A percentile compares a stretch with the other conserved stretches of the same genome.
These are phyloP conservation scores for Arthrobotrys musiformis DNA, from an alignment of 2,329 filamentous ascomycete species.

Conservation along the genomic window DNA sequence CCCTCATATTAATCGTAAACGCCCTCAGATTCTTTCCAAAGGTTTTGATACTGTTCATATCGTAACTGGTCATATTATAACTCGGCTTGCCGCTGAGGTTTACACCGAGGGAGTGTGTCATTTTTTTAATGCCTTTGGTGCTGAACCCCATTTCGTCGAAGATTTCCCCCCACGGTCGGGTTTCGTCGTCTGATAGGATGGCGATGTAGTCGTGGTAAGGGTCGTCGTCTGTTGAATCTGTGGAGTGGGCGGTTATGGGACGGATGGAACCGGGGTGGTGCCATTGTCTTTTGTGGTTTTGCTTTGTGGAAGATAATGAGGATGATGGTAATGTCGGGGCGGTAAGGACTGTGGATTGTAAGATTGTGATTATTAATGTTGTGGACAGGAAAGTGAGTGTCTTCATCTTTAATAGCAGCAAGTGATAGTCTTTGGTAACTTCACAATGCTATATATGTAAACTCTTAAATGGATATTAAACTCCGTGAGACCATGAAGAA, in stretches of 20 bases:
- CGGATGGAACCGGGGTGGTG: background rate
- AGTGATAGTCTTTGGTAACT: background rate
- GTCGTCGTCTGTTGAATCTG: background rate
- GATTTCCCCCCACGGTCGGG: conserved; percentile 53
- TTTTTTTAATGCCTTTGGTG: background rate
- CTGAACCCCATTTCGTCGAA: conserved; percentile 55
- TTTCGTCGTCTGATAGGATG: conserved; percentile 56
- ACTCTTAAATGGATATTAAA: background rate
- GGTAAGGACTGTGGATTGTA: background rate
- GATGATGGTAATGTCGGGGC: background rate
- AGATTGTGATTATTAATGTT: background rate
- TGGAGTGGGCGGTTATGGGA: background rate
- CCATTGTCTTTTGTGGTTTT: conserved; percentile 3
- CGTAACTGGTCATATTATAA: conserved; percentile 38
- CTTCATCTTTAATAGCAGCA: background rate
- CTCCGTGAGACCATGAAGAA: background rate
- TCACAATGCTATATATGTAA: background rate
- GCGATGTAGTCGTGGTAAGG: conserved; percentile 54
- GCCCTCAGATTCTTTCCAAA: conserved; percentile 51
- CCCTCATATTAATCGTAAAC: conserved; percentile 56
- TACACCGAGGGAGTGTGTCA: conserved; percentile 59
- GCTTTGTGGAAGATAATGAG: too few relatives aligned
- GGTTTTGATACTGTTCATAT: conserved; percentile 35
- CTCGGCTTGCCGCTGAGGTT: background rate
- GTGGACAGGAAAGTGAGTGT: background rate